Evolutionary conservation across 192 early-diverging fungal species (phyloP).

Genomic region (Radiomyces spectabilis): DNA sequence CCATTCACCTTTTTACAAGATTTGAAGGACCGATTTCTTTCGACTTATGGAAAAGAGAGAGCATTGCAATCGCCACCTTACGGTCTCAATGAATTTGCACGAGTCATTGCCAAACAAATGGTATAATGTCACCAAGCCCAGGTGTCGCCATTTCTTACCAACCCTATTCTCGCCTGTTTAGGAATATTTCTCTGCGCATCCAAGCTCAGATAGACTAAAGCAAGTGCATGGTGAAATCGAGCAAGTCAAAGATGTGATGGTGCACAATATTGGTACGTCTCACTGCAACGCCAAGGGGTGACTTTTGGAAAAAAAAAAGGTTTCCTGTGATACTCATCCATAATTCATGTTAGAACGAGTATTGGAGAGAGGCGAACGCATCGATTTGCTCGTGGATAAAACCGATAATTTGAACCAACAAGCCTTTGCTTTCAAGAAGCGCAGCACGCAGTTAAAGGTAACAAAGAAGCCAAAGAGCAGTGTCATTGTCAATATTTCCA

Average conservation of each 20-base stretch:
- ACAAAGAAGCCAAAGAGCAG: neutral
- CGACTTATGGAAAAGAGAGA: constrained; percentile 45
- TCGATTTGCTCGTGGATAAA: constrained; percentile 87
- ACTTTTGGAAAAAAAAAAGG: neutral
- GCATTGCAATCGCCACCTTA: constrained; percentile 55
- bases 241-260: constrained; percentile 93
- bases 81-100: constrained; percentile 78
- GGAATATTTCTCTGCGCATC: constrained; percentile 68
- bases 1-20: constrained; percentile 91
- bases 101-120: constrained; percentile 77
- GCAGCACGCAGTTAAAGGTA: constrained; percentile 74
- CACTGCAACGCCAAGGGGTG: too few relatives aligned
- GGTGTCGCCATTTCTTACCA: neutral
- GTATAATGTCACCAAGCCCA: constrained; percentile 22
- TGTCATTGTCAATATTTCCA: neutral
- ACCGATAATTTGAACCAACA: constrained; percentile 81
- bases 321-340: constrained; percentile 2
- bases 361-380: constrained; percentile 79
- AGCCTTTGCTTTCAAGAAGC: constrained; percentile 85
- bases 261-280: constrained; percentile 84
- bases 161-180: constrained; percentile 14
- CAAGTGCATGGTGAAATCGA: constrained; percentile 88
- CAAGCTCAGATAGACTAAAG: constrained; percentile 64
- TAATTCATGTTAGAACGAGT: constrained; percentile 59
- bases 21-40: constrained; percentile 56